Evolutionary conservation across 2,329 filamentous ascomycete genomes (phyloP), one percentile per base, ranked within the genome.

Genomic region (Epichloe elymi): DNA sequence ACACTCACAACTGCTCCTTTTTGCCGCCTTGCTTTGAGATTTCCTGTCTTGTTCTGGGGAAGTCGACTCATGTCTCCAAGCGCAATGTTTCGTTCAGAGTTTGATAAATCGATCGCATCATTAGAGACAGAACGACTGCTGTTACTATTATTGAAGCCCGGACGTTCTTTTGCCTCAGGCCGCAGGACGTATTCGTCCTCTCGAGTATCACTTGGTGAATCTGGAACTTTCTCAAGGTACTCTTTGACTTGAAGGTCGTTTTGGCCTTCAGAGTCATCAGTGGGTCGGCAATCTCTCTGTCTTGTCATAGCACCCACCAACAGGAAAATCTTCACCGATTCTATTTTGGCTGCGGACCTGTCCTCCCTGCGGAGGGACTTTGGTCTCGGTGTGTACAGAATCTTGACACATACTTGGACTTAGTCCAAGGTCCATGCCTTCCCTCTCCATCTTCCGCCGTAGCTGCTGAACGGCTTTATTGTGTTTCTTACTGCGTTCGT

Each of bases 401-500:
- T 48, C 42, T 37, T 46, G 40, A 11, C 1, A 15, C 5, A 15
- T 19, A 15, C 4, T 4, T 23, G 36, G 48, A 30, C 65, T 66
- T 40, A 83, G 61, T 41, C 77, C 67, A 8, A 88, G 65, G 46
- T 81, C 74, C 45, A 74, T 72, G 59, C 90, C 85, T 60, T 98
- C 86, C 58, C 83, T 82, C 58, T 76, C 79, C 89, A 98, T 95
- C 64, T 93, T 83, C 60, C 80, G 77, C 60, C 81, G 82, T 39
- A 98, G 68, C 54, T 89, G 79, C 57, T 90, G 83, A 6, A 96
- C 76, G 2, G 88, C 85, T 64, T 95, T 97, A 54, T 83, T 68
- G 61, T 98, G 93, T 68, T 97, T 98, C 66, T 95, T 98, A 73
- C 91, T 97, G 70, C 85, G 88, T 69, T 96, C 90, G 61, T 98